phyloP scores from a whole-genome alignment of 2,329 filamentous ascomycete genomes.

The Zasmidium angulare region DNA sequence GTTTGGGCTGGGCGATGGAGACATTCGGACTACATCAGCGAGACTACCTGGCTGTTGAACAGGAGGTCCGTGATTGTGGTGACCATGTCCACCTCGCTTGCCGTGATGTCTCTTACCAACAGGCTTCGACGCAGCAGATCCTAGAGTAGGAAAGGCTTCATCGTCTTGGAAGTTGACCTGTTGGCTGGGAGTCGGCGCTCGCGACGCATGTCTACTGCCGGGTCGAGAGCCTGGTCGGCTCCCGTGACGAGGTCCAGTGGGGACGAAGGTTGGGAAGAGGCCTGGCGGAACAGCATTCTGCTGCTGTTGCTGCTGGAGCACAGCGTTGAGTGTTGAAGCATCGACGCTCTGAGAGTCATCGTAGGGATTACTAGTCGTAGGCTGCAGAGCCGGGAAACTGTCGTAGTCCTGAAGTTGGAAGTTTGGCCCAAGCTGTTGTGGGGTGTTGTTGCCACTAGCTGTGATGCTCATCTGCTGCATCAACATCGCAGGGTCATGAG shows the following conservation, averaged over 20 bases:
- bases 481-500: constrained; percentile 86
- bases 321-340: constrained; percentile 42
- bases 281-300: constrained; percentile 58
- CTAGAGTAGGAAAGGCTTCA: constrained; percentile 89
- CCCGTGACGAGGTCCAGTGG: constrained; percentile 38
- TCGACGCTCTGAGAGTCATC: constrained; percentile 37
- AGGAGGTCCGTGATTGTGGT: constrained; percentile 64
- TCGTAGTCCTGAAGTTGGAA: constrained; percentile 82
- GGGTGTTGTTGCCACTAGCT: constrained; percentile 57
- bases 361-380: constrained; percentile 46
- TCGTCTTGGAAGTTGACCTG: constrained; percentile 76
- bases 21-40: constrained; percentile 94
- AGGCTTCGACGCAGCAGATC: constrained; percentile 70
- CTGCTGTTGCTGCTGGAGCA: constrained; percentile 43
- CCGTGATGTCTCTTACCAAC: constrained; percentile 85
- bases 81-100: constrained; percentile 79
- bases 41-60: constrained; percentile 74
- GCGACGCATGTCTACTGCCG: constrained; percentile 74
- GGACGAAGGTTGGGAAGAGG: constrained; percentile 62
- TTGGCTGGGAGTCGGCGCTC: constrained; percentile 63
- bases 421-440: constrained; percentile 62
- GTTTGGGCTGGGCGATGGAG: constrained; percentile 67
- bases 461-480: constrained; percentile 78
- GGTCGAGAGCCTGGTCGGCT: constrained; percentile 78
- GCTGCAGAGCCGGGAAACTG: constrained; percentile 74